Conservation (phyloP, 768 basidiomycete species). For the Leccinum longicurvipes region DNA sequence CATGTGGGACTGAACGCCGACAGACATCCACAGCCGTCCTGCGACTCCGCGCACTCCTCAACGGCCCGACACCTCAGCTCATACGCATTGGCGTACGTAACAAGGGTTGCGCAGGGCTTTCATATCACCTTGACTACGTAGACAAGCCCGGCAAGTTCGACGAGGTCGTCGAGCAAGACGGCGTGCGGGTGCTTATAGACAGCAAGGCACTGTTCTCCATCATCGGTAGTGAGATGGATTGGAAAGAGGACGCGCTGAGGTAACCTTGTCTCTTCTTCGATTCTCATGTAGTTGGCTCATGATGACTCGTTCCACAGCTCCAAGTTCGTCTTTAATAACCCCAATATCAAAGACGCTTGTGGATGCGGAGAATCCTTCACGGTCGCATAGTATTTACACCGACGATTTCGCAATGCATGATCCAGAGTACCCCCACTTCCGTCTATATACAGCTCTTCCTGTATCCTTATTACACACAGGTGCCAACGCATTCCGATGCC, state of each 20-base stretch:
- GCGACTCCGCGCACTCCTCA: constrained; percentile 68
- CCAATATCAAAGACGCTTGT: constrained; percentile 92
- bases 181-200: constrained; percentile 90
- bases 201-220: constrained; percentile 96
- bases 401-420: constrained; percentile 8
- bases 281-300: background rate
- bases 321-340: constrained; percentile 83
- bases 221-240: constrained; percentile 99
- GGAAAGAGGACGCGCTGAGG: constrained; percentile 92
- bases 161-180: constrained; percentile 95
- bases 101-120: constrained; percentile 93
- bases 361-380: constrained; percentile 94
- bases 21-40: constrained; percentile 79
- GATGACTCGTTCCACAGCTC: constrained; percentile 52
- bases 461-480: constrained; percentile 30
- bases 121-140: constrained; percentile 90
- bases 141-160: constrained; percentile 88
- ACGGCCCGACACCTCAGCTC: constrained; percentile 84
- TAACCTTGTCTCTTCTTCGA: constrained; percentile 21
- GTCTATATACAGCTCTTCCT: constrained; percentile 8
- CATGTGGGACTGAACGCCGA: background rate
- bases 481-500: background rate
- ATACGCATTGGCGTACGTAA: constrained; percentile 95
- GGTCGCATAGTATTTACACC: constrained; percentile 33
- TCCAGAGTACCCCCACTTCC: constrained; percentile 10